A percentile compares a stretch with the other conserved stretches of the same genome.
Evolutionary conservation across 805 yeast species (phyloP).

Genomic region (Nakazawaea wyomingensis): DNA sequence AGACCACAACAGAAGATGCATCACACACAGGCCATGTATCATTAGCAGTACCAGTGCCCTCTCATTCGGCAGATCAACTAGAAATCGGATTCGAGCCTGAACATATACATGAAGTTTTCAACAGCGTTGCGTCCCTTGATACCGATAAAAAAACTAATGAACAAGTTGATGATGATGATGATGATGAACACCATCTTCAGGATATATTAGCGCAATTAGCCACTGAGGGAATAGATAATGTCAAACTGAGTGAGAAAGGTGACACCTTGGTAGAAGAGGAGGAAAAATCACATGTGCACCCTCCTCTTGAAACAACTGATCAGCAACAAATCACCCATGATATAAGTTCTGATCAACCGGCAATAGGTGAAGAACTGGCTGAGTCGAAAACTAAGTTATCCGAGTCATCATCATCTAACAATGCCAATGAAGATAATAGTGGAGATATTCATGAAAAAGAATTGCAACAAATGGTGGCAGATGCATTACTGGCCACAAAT

Average conservation of each 20-base stretch:
- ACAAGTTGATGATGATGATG: neutral
- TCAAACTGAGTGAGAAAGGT: conserved; percentile 10
- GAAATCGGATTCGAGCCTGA: neutral
- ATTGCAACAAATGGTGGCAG: conserved; percentile 17
- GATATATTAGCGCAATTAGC: conserved; percentile 10
- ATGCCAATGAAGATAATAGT: neutral
- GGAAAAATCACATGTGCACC: too few relatives aligned
- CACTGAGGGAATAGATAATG: conserved; percentile 8
- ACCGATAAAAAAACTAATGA: neutral
- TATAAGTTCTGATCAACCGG: too few relatives aligned
- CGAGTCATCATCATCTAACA: neutral
- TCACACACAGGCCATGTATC: too few relatives aligned
- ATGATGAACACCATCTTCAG: conserved; percentile 7
- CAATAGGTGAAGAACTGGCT: too few relatives aligned
- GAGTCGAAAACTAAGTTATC: neutral
- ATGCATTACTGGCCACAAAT: conserved; percentile 13
- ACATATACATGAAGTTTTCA: neutral
- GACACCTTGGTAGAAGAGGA: conserved; percentile 16
- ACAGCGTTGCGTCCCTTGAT: neutral
- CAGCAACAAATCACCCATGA: too few relatives aligned
- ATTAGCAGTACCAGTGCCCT: conserved; percentile 1
- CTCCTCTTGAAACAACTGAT: too few relatives aligned
- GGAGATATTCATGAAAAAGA: conserved; percentile 16
- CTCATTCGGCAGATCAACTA: neutral
- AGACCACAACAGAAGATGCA: too few relatives aligned